phyloP scores from a whole-genome alignment of 1,284 basidiomycete species.

The Xanthoconium separans region DNA sequence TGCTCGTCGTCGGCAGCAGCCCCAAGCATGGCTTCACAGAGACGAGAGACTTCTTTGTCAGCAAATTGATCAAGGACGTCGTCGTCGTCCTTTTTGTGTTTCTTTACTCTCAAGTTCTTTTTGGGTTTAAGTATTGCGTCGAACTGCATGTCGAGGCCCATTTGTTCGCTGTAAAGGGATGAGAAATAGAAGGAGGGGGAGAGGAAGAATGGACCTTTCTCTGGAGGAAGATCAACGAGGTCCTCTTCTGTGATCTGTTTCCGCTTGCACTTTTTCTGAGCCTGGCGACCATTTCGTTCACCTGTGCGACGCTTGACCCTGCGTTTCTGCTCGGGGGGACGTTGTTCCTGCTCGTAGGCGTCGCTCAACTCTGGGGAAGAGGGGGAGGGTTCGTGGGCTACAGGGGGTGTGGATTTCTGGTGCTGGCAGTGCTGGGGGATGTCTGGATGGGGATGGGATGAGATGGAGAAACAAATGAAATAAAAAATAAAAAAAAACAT shows the following conservation, averaged over 20 bases:
- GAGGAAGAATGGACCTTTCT: slow-evolving; percentile 56
- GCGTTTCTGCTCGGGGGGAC: slow-evolving; percentile 32
- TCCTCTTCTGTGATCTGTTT: slow-evolving; percentile 58
- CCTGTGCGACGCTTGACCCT: slow-evolving; percentile 23
- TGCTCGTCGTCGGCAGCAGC: slow-evolving; percentile 87
- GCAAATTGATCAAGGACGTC: slow-evolving; percentile 83
- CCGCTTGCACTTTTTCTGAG: slow-evolving; percentile 45
- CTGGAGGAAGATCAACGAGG: slow-evolving; percentile 63
- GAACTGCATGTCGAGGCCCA: slow-evolving; percentile 69
- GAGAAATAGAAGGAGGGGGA: neutral
- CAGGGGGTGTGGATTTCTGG: slow-evolving; percentile 22
- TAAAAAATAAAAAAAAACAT: slow-evolving; percentile 4
- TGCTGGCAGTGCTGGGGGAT: slow-evolving; percentile 36
- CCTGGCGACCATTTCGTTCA: slow-evolving; percentile 36
- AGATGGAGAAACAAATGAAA: neutral
- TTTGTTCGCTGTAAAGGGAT: slow-evolving; percentile 51
- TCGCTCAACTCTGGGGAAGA: slow-evolving; percentile 68
- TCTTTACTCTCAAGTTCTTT: slow-evolving; percentile 62
- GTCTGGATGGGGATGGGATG: slow-evolving; percentile 17
- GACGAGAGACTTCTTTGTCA: slow-evolving; percentile 86
- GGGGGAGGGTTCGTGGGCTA: slow-evolving; percentile 43
- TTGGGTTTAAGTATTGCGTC: slow-evolving; percentile 85
- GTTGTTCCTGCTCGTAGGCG: slow-evolving; percentile 63
- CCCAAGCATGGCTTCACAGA: slow-evolving; percentile 83
- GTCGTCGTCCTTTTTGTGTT: slow-evolving; percentile 76